Base-by-base conservation (phyloP, 768 basidiomycete species). In the Russula emetica region DNA sequence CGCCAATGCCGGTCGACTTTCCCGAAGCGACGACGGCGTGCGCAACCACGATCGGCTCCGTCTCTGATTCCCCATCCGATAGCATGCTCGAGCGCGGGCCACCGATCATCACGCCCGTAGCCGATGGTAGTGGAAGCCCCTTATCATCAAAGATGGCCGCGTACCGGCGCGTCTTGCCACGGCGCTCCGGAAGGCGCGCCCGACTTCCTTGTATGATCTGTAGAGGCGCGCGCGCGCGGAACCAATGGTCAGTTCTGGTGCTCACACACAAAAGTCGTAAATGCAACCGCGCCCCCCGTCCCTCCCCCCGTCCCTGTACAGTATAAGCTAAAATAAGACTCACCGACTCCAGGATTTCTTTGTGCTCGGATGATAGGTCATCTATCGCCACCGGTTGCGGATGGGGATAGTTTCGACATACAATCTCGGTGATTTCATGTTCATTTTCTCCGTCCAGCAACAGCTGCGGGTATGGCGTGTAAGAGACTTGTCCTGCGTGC, bases 61-160 rank as follows among this genome's bases (percentile, higher is more conserved):
- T 55, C 28, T 64, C 63, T 40, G 57, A 45, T 22, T 34, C 36
- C 59, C 50, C 59, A 28, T 57, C 59, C 24, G 14, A 16, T n/a
- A 56, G 20, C 63, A 64, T 32, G 59, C 63, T 64, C 8, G 58
- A 60, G 49, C 55, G 59, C 55, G 59, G 49, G 3, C 49, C 63
- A 3, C 63, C 61, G n/a, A 66, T 66, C 44, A 60, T 28, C 40
- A 54, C 62, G 2, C 66, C 62, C 24, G 66, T 64, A 5, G 66
- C 66, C 16, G 66, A 65, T 38, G 63, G 66, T 7, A 66, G 49
- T 28, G 62, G 66, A 28, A 64, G 44, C 36, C 66, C 66, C 49
- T 66, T 63, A 50, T 58, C 66, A 28, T 64, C 62, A 55, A 66
- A 66, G 57, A 66, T 64, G 30, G 62, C 53, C 58, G 57, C 66